phyloP scores from a whole-genome alignment of 441 rosid genomes.

The Flueggea neowawraea region DNA sequence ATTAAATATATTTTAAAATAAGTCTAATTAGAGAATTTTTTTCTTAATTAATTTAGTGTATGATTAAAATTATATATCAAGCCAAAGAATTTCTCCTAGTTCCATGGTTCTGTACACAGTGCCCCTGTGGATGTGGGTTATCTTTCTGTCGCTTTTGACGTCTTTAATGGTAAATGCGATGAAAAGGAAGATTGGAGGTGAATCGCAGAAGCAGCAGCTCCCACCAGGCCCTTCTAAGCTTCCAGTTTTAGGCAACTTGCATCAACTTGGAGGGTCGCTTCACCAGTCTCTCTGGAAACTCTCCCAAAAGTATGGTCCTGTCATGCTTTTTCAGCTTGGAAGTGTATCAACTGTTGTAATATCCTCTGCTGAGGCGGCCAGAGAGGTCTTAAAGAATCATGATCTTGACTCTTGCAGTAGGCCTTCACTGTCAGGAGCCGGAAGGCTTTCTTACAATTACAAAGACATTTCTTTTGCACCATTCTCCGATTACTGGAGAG shows the following conservation, averaged over 20 bases:
- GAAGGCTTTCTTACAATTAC: slow-evolving; percentile 35
- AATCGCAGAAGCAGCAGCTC: slow-evolving; percentile 3
- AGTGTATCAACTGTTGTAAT: slow-evolving; percentile 19
- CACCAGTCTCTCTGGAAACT: slow-evolving; percentile 36
- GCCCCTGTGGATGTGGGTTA: slow-evolving; percentile 3
- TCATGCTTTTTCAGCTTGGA: slow-evolving; percentile 42
- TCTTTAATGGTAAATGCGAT: background rate
- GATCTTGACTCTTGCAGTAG: slow-evolving; percentile 48
- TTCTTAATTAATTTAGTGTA: too few species aligned
- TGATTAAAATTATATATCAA: too few species aligned
- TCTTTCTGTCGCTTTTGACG: slow-evolving; percentile 14
- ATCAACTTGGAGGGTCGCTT: slow-evolving; percentile 38
- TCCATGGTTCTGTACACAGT: slow-evolving; percentile 6
- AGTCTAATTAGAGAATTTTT: too few species aligned
- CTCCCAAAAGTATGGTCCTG: slow-evolving; percentile 47
- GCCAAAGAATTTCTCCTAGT: too few species aligned
- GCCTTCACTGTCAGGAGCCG: slow-evolving; percentile 26
- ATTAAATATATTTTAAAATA: too few species aligned
- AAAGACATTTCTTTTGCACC: slow-evolving; percentile 40
- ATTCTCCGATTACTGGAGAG: slow-evolving; percentile 42
- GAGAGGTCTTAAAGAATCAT: slow-evolving; percentile 37
- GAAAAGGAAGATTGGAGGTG: background rate
- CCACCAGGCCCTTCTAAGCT: slow-evolving; percentile 56
- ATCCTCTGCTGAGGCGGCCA: slow-evolving; percentile 53
- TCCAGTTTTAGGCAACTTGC: slow-evolving; percentile 55